Evolutionary conservation across 805 yeast species (phyloP).

Genomic region (Saccharomyces cerevisiae): DNA sequence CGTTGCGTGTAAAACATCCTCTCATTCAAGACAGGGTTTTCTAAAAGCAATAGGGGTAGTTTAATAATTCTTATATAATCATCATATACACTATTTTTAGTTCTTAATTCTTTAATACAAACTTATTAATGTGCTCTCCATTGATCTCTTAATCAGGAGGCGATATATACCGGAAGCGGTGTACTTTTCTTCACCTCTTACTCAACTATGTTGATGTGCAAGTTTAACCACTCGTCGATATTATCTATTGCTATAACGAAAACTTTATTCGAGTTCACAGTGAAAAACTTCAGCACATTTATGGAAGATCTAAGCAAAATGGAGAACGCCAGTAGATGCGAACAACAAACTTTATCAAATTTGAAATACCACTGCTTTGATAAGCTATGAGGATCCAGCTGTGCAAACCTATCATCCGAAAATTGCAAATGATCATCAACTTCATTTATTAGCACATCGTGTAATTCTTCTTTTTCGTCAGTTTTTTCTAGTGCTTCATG

Average conservation of each 20-base stretch:
- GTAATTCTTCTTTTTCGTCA: constrained; percentile 1
- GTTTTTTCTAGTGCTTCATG: constrained; percentile 5
- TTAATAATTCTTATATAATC: background rate
- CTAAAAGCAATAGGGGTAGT: background rate
- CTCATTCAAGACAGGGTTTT: background rate
- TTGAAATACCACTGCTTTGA: constrained; percentile 21
- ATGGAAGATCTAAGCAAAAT: constrained; percentile 19
- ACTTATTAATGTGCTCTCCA: background rate
- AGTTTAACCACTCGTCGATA: constrained; percentile 30
- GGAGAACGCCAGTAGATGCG: constrained; percentile 28
- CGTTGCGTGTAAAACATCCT: background rate
- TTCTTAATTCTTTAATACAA: background rate
- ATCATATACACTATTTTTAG: background rate
- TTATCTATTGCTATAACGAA: constrained; percentile 19
- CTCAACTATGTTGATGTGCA: constrained; percentile 28
- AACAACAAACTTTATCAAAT: constrained; percentile 23
- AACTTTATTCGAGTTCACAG: constrained; percentile 13
- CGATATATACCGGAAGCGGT: too few relatives aligned
- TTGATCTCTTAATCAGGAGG: too few relatives aligned
- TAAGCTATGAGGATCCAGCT: constrained; percentile 21
- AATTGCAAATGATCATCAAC: constrained; percentile 15
- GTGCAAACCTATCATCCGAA: constrained; percentile 23
- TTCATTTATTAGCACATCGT: constrained; percentile 8
- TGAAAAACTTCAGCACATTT: constrained; percentile 18
- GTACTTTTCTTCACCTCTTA: background rate